Percentiles rank a stretch among this genome's conserved stretches.
These are phyloP conservation scores for Neocatenulostroma microsporum DNA, from an alignment of 2,329 filamentous ascomycete genomes.

Conservation along the genomic window DNA sequence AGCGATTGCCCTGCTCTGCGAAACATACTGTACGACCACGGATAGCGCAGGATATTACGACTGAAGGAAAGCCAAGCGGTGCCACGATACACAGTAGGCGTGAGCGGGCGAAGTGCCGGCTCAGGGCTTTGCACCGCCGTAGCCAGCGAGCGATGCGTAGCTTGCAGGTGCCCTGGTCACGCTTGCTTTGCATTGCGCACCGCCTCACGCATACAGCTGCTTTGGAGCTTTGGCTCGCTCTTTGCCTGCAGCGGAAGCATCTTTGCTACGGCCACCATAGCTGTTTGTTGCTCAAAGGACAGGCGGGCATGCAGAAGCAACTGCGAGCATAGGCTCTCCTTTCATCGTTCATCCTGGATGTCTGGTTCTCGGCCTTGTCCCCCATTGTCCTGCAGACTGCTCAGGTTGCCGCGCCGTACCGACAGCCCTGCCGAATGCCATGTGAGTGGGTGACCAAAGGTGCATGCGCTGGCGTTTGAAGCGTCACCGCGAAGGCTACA, in stretches of 20 bases:
- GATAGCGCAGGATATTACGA: background rate
- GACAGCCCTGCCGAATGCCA: slow-evolving; percentile 14
- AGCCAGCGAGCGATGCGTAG: too few species aligned
- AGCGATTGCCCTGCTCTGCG: too few species aligned
- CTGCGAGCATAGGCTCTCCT: background rate
- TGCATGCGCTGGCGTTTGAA: slow-evolving; percentile 21
- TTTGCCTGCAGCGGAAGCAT: background rate
- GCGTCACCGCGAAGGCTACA: slow-evolving; percentile 19
- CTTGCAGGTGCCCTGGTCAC: too few species aligned
- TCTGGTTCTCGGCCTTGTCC: too few species aligned
- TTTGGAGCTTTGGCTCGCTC: too few species aligned
- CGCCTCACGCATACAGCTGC: too few species aligned
- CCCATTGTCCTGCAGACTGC: background rate
- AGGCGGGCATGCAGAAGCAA: background rate
- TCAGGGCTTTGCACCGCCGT: too few species aligned
- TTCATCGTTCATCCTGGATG: too few species aligned
- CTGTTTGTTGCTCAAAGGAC: background rate
- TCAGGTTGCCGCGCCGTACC: slow-evolving; percentile 6
- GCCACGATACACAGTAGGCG: background rate
- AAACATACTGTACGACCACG: too few species aligned
- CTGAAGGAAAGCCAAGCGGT: background rate
- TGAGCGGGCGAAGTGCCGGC: background rate
- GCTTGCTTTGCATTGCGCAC: too few species aligned
- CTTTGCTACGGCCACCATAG: background rate
- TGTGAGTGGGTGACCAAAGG: slow-evolving; percentile 14